Percentiles rank a stretch among this genome's conserved stretches.
These are phyloP conservation scores for Termitomyces sp. DNA, from an alignment of 768 basidiomycete genomes.

Conservation along the genomic window DNA sequence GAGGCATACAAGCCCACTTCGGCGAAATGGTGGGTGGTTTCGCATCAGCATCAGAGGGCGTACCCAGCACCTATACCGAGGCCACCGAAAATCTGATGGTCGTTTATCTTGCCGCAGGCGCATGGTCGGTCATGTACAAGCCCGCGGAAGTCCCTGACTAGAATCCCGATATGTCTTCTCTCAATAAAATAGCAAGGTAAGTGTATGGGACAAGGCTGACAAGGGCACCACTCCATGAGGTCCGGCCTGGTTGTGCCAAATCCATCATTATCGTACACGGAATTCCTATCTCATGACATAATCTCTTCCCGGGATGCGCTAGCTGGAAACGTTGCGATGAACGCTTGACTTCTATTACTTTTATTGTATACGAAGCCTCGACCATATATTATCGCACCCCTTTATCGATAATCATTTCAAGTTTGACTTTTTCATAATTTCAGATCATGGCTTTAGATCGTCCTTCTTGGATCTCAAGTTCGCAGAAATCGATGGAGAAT, in stretches of 20 bases:
- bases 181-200: neutral
- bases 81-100: neutral
- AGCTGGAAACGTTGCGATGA: neutral
- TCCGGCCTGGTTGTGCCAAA: neutral
- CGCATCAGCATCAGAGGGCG: neutral
- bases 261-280: neutral
- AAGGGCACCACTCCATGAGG: slow-evolving; percentile 1
- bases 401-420: slow-evolving; percentile 20
- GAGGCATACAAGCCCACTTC: neutral
- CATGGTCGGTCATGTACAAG: neutral
- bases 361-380: neutral
- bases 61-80: neutral
- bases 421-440: neutral
- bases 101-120: neutral
- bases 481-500: slow-evolving; percentile 12
- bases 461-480: slow-evolving; percentile 9
- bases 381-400: slow-evolving; percentile 5
- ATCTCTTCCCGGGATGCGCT: neutral
- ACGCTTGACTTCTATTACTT: neutral
- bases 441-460: slow-evolving; percentile 3
- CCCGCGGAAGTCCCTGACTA: slow-evolving; percentile 11
- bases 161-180: slow-evolving; percentile 10
- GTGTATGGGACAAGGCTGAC: neutral
- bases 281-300: neutral
- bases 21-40: slow-evolving; percentile 6